These are phyloP conservation scores for Raffaelea deltoideospora DNA, from an alignment of 2,329 filamentous ascomycete genomes.

Conservation along the genomic window DNA sequence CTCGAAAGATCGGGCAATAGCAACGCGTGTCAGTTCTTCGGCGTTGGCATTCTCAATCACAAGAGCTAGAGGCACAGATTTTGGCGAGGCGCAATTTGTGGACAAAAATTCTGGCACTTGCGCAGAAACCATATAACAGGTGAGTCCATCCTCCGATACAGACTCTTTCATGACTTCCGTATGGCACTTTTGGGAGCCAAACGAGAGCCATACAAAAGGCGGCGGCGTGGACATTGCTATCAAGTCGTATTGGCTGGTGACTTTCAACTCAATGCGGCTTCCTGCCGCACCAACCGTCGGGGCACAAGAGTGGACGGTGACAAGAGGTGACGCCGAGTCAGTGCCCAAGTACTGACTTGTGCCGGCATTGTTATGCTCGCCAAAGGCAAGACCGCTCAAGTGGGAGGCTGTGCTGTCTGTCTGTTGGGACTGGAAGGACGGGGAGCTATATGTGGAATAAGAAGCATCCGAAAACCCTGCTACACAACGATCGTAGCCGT, in stretches of 20 bases:
- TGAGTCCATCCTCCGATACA: conserved; percentile 37
- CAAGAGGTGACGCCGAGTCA: conserved; percentile 16
- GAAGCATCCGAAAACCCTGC: conserved; percentile 27
- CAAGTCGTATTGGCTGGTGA: conserved; percentile 63
- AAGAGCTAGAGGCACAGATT: conserved; percentile 39
- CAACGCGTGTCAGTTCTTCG: conserved; percentile 35
- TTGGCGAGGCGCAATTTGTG: conserved; percentile 30
- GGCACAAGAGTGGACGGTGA: conserved; percentile 46
- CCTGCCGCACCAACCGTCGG: conserved; percentile 55
- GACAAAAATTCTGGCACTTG: conserved; percentile 49
- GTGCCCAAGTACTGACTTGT: conserved; percentile 47
- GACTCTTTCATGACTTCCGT: conserved; percentile 44
- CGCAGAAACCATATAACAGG: conserved; percentile 53
- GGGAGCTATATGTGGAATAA: conserved; percentile 36
- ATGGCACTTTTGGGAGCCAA: conserved; percentile 62
- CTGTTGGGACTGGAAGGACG: conserved; percentile 29
- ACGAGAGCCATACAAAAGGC: conserved; percentile 50
- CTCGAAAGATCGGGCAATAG: conserved; percentile 29
- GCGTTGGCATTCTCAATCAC: conserved; percentile 35
- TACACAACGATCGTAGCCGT: conserved; percentile 3
- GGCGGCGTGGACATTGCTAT: conserved; percentile 36
- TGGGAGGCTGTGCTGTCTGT: conserved; percentile 35
- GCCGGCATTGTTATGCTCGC: conserved; percentile 36
- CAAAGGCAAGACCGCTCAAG: conserved; percentile 40
- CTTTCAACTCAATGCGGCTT: conserved; percentile 56